Evolutionary conservation across 2,329 filamentous ascomycete species (phyloP).

Genomic region (Trichoderma sp.): DNA sequence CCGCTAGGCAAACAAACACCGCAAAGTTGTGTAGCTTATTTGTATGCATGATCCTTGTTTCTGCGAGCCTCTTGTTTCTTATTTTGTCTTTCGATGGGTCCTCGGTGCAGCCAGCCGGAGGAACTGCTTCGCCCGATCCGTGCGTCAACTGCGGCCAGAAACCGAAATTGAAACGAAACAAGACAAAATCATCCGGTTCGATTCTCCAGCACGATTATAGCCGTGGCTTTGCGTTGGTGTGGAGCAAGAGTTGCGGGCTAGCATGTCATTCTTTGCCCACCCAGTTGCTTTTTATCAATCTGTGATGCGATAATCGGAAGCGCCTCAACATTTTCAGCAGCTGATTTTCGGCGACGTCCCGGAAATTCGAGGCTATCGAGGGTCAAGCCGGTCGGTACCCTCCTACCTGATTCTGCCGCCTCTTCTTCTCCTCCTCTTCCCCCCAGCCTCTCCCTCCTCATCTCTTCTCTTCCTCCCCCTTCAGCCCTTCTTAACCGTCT

Average conservation of each 20-base stretch:
- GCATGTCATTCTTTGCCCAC: neutral
- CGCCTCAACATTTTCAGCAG: neutral
- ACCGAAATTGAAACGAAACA: neutral
- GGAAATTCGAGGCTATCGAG: neutral
- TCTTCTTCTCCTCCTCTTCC: neutral
- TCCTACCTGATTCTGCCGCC: neutral
- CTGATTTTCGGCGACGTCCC: neutral
- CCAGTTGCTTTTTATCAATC: slow-evolving; percentile 17
- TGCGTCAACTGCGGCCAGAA: neutral
- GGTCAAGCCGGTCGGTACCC: neutral
- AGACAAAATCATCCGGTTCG: neutral
- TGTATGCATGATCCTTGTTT: slow-evolving; percentile 13
- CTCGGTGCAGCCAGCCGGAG: slow-evolving; percentile 4
- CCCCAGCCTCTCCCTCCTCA: neutral
- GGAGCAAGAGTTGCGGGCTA: neutral
- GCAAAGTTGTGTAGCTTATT: neutral
- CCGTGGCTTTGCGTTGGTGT: neutral
- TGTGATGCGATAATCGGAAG: slow-evolving; percentile 18
- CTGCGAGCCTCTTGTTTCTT: neutral
- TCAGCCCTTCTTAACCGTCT: neutral
- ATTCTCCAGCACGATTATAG: neutral
- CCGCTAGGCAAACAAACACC: slow-evolving; percentile 7
- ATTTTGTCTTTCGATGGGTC: neutral
- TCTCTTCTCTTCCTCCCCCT: neutral
- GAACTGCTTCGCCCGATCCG: slow-evolving; percentile 13